Conservation (phyloP, 2,329 filamentous ascomycete genomes). For the Penicillium sp. region DNA sequence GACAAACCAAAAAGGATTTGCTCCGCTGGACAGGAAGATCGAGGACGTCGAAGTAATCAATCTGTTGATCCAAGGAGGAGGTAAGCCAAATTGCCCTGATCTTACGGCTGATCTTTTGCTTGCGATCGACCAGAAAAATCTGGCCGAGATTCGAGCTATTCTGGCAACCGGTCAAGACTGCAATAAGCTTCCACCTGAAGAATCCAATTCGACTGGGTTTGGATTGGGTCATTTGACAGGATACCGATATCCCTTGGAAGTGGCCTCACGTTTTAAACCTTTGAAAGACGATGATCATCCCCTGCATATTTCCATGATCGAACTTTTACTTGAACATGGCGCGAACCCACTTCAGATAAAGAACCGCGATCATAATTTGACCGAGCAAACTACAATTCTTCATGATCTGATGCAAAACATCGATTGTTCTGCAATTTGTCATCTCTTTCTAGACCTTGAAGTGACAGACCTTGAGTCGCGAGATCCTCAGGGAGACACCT, state of each 20-base stretch:
- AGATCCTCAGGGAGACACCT: background rate
- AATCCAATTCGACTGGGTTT: background rate
- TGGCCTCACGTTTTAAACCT: background rate
- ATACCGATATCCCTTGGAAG: background rate
- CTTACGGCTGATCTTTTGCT: background rate
- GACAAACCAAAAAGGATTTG: background rate
- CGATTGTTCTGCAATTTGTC: background rate
- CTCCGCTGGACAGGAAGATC: slow-evolving; percentile 1
- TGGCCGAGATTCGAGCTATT: background rate
- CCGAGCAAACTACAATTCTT: background rate
- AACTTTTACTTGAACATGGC: background rate
- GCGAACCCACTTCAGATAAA: slow-evolving; percentile 5
- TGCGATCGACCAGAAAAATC: background rate
- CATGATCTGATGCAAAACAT: background rate
- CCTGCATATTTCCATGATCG: background rate
- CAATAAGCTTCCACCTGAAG: background rate
- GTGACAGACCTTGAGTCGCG: slow-evolving; percentile 4
- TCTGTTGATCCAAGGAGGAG: slow-evolving; percentile 1
- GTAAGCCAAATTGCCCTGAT: slow-evolving; percentile 5
- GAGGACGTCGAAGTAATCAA: slow-evolving; percentile 1
- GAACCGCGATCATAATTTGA: background rate
- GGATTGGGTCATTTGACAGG: too few relatives aligned
- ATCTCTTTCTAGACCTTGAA: background rate
- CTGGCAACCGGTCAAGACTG: background rate
- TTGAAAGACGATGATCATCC: background rate